A percentile compares a stretch with the other conserved stretches of the same genome.
Conservation (phyloP, 108 stramenopile genomes). For the Schizochytrium sp. region DNA sequence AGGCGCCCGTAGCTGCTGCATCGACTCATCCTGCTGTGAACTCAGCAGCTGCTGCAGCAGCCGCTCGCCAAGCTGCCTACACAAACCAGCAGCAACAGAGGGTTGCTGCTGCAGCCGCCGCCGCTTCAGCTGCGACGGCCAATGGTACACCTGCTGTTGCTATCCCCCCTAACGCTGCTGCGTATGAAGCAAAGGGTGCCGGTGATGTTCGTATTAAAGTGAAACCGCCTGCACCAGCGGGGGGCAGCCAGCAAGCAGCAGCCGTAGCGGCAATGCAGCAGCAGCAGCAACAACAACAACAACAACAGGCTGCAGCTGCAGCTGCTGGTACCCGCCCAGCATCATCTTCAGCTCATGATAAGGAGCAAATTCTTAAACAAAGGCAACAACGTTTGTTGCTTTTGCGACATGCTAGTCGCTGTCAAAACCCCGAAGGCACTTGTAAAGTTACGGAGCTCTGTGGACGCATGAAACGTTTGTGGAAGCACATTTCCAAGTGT, state of each 20-base stretch:
- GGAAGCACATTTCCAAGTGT: slow-evolving; percentile 98
- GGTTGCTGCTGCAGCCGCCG: too few species aligned
- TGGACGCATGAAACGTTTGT: slow-evolving; percentile 94
- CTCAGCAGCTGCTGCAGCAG: too few species aligned
- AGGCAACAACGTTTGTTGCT: slow-evolving; percentile 95
- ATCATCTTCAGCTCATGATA: slow-evolving; percentile 68
- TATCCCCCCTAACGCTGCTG: too few species aligned
- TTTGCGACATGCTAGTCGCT: slow-evolving; percentile 97
- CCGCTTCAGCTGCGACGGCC: too few species aligned
- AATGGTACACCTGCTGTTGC: too few species aligned
- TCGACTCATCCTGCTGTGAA: too few species aligned
- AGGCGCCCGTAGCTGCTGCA: too few species aligned
- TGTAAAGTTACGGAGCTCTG: slow-evolving; percentile 95
- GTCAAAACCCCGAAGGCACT: slow-evolving; percentile 85
- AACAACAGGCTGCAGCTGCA: not conserved
- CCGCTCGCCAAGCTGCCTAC: too few species aligned
- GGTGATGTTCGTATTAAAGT: not conserved
- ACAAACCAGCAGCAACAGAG: too few species aligned
- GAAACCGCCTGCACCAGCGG: slow-evolving; percentile 9
- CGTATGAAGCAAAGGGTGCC: not conserved
- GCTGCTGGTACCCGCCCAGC: not conserved
- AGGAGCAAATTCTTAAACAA: slow-evolving; percentile 90
- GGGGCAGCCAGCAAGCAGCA: not conserved
- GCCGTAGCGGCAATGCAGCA: not conserved
- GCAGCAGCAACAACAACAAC: not conserved